phyloP scores from a whole-genome alignment of 345 rosid species.

The Camelina neglecta region DNA sequence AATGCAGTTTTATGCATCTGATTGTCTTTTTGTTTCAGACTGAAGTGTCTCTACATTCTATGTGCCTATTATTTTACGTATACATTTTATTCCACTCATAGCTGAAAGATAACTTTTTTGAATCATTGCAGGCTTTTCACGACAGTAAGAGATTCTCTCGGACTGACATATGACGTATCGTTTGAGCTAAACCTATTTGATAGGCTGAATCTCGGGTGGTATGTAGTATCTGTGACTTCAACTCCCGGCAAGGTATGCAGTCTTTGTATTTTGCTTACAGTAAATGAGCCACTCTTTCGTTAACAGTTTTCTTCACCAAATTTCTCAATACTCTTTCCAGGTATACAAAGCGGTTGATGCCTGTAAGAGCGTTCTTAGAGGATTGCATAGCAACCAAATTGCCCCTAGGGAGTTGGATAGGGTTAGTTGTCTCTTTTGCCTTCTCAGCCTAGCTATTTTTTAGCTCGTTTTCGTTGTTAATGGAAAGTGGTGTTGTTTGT shows the following conservation, averaged over 20 bases:
- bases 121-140: conserved; percentile 86
- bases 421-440: conserved; percentile 57
- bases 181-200: conserved; percentile 97
- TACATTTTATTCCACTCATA: neutral
- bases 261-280: conserved; percentile 32
- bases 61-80: neutral
- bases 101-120: conserved; percentile 6
- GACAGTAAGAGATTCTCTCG: conserved; percentile 98
- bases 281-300: neutral
- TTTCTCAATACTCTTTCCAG: conserved; percentile 50
- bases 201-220: conserved; percentile 97
- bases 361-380: conserved; percentile 96
- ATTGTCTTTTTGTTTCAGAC: conserved; percentile 20
- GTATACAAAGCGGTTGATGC: conserved; percentile 97
- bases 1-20: conserved; percentile 7
- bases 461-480: neutral
- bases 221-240: conserved; percentile 97
- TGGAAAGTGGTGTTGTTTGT: conserved; percentile 17
- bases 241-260: conserved; percentile 94
- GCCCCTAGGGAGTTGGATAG: conserved; percentile 91
- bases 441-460: neutral
- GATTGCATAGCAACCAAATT: conserved; percentile 83
- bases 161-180: conserved; percentile 97
- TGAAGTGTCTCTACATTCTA: conserved; percentile 1
- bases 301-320: conserved; percentile 32